Percentiles rank a stretch among this genome's conserved stretches.
phyloP scores from a whole-genome alignment of 805 yeast species.

The Naumovozyma baii region DNA sequence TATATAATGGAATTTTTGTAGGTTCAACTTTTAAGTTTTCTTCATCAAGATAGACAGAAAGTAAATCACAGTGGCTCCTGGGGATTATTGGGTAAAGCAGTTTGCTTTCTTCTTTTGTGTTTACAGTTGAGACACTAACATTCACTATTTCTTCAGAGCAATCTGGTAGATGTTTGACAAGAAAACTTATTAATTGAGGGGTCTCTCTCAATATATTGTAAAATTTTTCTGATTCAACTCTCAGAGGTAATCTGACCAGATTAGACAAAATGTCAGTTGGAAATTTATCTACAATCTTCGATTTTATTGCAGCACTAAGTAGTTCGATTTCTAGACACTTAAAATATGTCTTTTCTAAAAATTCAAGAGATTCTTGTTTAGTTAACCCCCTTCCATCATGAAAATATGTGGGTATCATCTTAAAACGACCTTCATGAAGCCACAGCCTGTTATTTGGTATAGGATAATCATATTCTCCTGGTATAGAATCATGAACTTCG shows the following conservation, averaged over 20 bases:
- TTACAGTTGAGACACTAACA: not conserved
- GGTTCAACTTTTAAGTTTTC: conserved; percentile 5
- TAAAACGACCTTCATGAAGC: conserved; percentile 36
- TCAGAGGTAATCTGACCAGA: conserved; percentile 11
- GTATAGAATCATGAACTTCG: conserved; percentile 39
- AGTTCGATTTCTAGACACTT: conserved; percentile 24
- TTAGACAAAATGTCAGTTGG: conserved; percentile 27
- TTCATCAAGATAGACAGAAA: conserved; percentile 11
- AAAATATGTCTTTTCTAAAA: conserved; percentile 32
- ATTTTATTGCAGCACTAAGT: conserved; percentile 15
- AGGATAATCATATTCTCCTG: conserved; percentile 37
- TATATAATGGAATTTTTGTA: conserved; percentile 3
- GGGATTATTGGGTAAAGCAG: conserved; percentile 6
- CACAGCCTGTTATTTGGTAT: conserved; percentile 40
- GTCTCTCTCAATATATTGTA: conserved; percentile 8
- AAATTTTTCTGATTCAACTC: conserved; percentile 10
- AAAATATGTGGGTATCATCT: conserved; percentile 34
- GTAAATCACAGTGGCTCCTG: conserved; percentile 10
- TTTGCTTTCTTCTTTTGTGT: not conserved
- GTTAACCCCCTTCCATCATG: conserved; percentile 29
- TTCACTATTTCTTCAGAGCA: conserved; percentile 2
- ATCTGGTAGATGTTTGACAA: conserved; percentile 10
- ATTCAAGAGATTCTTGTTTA: conserved; percentile 34
- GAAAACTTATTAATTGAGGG: conserved; percentile 15
- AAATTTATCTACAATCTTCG: conserved; percentile 12